These are phyloP conservation scores for Diplocarpon mali DNA, from an alignment of 2,329 filamentous ascomycete genomes.

Conservation along the genomic window DNA sequence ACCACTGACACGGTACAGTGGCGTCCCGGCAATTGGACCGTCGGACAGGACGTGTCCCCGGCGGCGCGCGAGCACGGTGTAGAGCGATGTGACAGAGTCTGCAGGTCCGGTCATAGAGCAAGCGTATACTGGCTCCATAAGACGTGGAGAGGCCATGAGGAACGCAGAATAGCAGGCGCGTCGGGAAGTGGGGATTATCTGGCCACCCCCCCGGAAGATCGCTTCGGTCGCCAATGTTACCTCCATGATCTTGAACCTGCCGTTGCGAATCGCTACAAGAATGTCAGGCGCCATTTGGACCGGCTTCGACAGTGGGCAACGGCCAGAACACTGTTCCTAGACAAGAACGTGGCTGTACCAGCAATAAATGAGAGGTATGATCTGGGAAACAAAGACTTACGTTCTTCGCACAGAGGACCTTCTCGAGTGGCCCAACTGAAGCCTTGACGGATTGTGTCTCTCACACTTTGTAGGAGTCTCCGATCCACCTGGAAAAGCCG, in stretches of 20 bases:
- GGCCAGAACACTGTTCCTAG: constrained; percentile 4
- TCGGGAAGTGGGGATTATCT: constrained; percentile 92
- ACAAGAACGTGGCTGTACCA: not conserved
- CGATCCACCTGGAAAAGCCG: constrained; percentile 59
- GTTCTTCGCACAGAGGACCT: constrained; percentile 95
- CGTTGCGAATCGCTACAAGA: constrained; percentile 76
- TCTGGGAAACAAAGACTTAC: constrained; percentile 41
- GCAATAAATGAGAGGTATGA: constrained; percentile 2
- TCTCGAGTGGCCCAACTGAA: constrained; percentile 95
- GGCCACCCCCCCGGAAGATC: constrained; percentile 89
- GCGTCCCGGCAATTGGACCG: constrained; percentile 85
- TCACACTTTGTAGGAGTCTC: constrained; percentile 74
- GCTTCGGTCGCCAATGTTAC: constrained; percentile 76
- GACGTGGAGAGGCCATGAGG: constrained; percentile 86
- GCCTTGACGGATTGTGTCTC: constrained; percentile 88
- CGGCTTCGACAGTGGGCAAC: constrained; percentile 13
- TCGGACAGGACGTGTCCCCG: constrained; percentile 92
- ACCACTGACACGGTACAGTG: constrained; percentile 82
- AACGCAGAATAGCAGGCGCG: constrained; percentile 93
- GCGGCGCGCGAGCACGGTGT: constrained; percentile 81
- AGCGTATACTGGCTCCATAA: constrained; percentile 94
- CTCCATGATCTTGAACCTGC: constrained; percentile 94
- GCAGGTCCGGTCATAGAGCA: constrained; percentile 89
- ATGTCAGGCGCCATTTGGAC: constrained; percentile 24
- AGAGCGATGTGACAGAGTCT: constrained; percentile 77